These are phyloP conservation scores for Pseudomonodictys pantanalensis DNA, from an alignment of 495 filamentous ascomycete genomes.

Conservation along the genomic window DNA sequence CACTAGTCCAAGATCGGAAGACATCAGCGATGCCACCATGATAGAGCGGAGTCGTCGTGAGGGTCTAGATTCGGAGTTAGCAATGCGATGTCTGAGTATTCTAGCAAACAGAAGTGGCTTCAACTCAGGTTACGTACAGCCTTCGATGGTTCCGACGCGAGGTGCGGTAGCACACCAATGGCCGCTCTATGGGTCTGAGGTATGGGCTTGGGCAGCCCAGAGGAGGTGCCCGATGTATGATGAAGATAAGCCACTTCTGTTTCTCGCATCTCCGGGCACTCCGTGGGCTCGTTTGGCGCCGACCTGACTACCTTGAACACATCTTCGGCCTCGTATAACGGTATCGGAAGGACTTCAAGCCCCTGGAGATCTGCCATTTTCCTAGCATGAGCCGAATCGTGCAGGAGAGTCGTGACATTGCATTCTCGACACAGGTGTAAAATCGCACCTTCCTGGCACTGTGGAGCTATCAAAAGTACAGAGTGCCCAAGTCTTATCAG, in stretches of 20 bases:
- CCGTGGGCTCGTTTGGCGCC: neutral
- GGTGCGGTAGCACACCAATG: conserved; percentile 49
- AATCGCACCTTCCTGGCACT: conserved; percentile 47
- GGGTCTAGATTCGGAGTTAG: too few relatives aligned
- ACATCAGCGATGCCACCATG: conserved; percentile 60
- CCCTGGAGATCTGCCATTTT: too few relatives aligned
- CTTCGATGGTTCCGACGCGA: conserved; percentile 17
- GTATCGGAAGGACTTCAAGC: neutral
- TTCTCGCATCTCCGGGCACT: conserved; percentile 2
- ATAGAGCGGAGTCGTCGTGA: conserved; percentile 61
- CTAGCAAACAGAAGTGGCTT: too few relatives aligned
- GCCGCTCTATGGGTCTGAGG: conserved; percentile 49
- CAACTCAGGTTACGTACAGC: too few relatives aligned
- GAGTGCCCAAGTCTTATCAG: conserved; percentile 49
- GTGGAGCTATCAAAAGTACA: conserved; percentile 56
- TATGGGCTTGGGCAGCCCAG: conserved; percentile 55
- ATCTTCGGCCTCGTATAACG: neutral
- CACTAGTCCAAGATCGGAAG: conserved; percentile 53
- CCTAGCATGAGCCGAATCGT: conserved; percentile 33
- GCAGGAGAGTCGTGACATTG: conserved; percentile 38
- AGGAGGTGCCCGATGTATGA: conserved; percentile 51
- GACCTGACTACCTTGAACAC: neutral
- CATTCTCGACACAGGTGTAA: conserved; percentile 47
- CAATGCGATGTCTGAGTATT: too few relatives aligned
- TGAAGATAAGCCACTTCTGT: conserved; percentile 36